Conservation (phyloP, 192 early-diverging fungal genomes). For the Coemansia aciculifera region DNA sequence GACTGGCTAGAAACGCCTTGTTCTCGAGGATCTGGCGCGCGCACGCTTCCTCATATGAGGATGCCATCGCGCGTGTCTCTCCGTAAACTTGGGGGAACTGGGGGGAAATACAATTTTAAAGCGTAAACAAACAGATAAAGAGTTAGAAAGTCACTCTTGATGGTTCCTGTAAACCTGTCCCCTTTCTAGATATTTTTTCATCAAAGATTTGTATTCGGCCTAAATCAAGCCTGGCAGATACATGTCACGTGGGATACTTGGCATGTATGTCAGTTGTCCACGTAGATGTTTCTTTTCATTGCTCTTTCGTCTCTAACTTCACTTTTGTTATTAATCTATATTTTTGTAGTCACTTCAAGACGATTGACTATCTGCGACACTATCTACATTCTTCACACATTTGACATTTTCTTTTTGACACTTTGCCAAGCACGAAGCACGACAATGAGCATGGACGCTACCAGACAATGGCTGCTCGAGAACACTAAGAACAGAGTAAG, state of each 20-base stretch:
- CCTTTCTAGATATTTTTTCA: background rate
- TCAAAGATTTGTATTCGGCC: background rate
- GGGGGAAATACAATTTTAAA: background rate
- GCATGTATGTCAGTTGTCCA: background rate
- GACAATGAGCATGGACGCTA: conserved; percentile 31
- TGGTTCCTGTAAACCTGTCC: background rate
- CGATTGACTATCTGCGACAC: background rate
- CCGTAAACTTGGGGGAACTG: background rate
- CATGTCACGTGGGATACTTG: background rate
- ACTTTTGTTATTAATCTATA: background rate
- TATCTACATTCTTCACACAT: background rate
- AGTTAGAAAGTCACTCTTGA: background rate
- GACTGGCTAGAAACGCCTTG: conserved; percentile 31
- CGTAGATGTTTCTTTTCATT: background rate
- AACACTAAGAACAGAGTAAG: conserved; percentile 49
- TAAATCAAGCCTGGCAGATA: no score
- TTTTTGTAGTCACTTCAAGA: background rate
- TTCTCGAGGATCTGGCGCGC: conserved; percentile 43
- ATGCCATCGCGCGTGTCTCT: conserved; percentile 1
- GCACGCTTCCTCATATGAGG: conserved; percentile 36
- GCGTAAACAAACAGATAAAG: background rate
- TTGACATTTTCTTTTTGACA: no score
- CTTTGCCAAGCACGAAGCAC: background rate
- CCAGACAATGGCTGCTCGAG: conserved; percentile 41
- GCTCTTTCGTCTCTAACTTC: background rate